Evolutionary conservation across 2,329 filamentous ascomycete genomes (phyloP).

Genomic region (Huntiella savannae): DNA sequence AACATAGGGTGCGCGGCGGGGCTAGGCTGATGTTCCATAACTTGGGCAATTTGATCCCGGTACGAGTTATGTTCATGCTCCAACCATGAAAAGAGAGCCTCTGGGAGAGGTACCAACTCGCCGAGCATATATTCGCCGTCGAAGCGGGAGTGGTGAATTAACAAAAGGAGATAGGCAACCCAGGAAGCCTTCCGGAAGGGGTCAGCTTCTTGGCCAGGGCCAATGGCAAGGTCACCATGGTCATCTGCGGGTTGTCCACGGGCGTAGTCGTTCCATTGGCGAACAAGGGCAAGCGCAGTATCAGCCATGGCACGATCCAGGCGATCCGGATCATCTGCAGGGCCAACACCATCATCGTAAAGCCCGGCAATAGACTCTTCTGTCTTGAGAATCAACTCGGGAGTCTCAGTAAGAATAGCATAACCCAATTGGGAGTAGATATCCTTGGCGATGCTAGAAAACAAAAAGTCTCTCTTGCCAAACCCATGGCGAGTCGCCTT

Average conservation of each 20-base stretch:
- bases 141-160: constrained; percentile 51
- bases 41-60: constrained; percentile 43
- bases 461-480: constrained; percentile 40
- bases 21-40: constrained; percentile 46
- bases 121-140: constrained; percentile 20
- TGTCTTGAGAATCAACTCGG: constrained; percentile 53
- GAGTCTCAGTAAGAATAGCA: constrained; percentile 46
- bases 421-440: constrained; percentile 37
- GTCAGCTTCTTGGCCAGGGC: constrained; percentile 40
- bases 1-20: constrained; percentile 60
- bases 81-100: constrained; percentile 69
- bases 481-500: constrained; percentile 22
- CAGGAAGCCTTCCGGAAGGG: constrained; percentile 60
- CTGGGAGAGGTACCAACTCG: constrained; percentile 42
- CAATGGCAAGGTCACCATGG: constrained; percentile 42
- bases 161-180: constrained; percentile 58
- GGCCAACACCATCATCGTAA: constrained; percentile 41
- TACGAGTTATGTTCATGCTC: constrained; percentile 56
- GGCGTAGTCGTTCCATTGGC: constrained; percentile 36
- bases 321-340: constrained; percentile 34
- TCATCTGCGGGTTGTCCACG: constrained; percentile 28
- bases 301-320: constrained; percentile 37
- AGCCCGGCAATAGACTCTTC: constrained; percentile 50
- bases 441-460: constrained; percentile 53
- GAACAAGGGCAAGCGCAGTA: constrained; percentile 30